Conservation (phyloP, 1,284 basidiomycete species). For the Apiotrichum montevideense region DNA sequence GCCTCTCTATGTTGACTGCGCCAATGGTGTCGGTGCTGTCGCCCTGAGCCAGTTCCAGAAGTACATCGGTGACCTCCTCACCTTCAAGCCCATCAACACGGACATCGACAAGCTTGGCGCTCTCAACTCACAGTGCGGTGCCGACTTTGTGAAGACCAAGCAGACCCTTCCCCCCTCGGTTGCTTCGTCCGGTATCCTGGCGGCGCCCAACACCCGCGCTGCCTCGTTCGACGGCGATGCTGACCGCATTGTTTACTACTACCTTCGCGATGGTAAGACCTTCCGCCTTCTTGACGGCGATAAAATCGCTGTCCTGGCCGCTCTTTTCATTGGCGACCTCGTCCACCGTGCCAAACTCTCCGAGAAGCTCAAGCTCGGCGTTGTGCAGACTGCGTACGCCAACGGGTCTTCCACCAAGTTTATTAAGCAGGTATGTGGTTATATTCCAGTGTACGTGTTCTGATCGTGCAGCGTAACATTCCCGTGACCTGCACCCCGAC, state of each 20-base stretch:
- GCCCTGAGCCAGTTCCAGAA: conserved; percentile 57
- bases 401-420: conserved; percentile 97
- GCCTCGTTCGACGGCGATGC: conserved; percentile 97
- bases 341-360: conserved; percentile 71
- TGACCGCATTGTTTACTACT: conserved; percentile 90
- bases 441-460: not conserved
- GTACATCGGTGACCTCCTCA: conserved; percentile 43
- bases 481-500: conserved; percentile 95
- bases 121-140: conserved; percentile 84
- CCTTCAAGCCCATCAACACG: conserved; percentile 58
- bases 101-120: conserved; percentile 61
- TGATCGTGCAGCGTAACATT: conserved; percentile 46
- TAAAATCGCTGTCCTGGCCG: conserved; percentile 92
- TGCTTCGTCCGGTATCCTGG: conserved; percentile 50
- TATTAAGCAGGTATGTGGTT: conserved; percentile 60
- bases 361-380: conserved; percentile 67
- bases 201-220: conserved; percentile 64
- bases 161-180: conserved; percentile 66
- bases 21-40: conserved; percentile 89
- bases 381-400: conserved; percentile 98
- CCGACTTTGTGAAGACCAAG: conserved; percentile 93
- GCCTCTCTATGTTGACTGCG: conserved; percentile 79
- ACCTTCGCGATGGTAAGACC: conserved; percentile 59
- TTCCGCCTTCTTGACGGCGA: conserved; percentile 97
- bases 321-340: conserved; percentile 86